Evolutionary conservation across 2,329 filamentous ascomycete species (phyloP), one percentile per base, ranked within the genome.

Genomic region (Sporothrix phasma): DNA sequence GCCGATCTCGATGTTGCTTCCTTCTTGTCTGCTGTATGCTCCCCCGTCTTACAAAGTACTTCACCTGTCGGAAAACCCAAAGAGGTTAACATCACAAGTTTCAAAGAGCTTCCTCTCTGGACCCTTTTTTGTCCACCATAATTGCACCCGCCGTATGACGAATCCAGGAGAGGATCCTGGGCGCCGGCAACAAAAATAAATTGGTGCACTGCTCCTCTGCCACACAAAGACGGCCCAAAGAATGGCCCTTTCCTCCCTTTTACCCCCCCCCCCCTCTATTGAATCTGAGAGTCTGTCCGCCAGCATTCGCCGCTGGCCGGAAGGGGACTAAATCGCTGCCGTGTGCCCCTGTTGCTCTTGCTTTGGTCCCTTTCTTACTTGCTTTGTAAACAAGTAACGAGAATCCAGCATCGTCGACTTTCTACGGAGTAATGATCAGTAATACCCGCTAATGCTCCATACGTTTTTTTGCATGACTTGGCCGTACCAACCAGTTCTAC

Each of bases 301-400:
- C 34, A 11, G 15, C 49, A 37, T 61, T 51, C n/a, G 45, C 45
- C 59, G 59, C 59, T 45, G 45, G 59, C 45, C 59, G 45, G 59
- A 49, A 61, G 47, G 45, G 59, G 59, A 13, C 45, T 17, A 61
- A 61, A 61, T 49, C 41, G 19, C 29, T 37, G 41, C 58, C 58
- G 31, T 49, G n/a, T 26, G 17, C 45, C 34, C 31, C 59, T 24
- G 43, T 13, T 39, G 4, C 11, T 2, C 51, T 3, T 31, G 41
- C 45, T 45, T 46, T 13, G 5, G 8, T 19, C n/a, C n/a, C n/a
- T 51, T 13, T 31, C 22, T 47, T 47, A 49, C 46, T 51, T 60
- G 4, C 26, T 45, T 53, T 46, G 11, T 41, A 13, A 47, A 22
- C n/a, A 37, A 43, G 17, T 1, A 8, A n/a, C 15, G 19, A 1